Base-by-base conservation (phyloP, 495 filamentous ascomycete species). In the Talaromyces adpressus region DNA sequence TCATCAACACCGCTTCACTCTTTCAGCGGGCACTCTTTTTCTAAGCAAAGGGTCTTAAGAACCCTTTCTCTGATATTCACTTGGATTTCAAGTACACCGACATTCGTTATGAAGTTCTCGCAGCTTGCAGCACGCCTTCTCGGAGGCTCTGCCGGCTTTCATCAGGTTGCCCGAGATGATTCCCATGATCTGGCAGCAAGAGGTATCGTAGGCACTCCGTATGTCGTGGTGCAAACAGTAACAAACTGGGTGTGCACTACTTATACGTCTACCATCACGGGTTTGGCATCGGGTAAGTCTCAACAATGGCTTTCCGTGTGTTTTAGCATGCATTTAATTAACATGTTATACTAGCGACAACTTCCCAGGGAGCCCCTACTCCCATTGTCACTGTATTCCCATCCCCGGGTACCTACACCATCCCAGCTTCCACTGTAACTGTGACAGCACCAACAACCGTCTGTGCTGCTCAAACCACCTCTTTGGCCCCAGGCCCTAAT, bases 221-320 rank as follows among this genome's bases (percentile, higher is more conserved):
- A 30, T 36, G 18, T 18, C 27, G 18, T 57, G 25, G 54, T 57
- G 22, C 25, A 30, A 14, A 57, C 54, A 12, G 30, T 57, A 4
- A 57, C 54, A 30, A 57, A 57, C 54, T 57, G 54, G 54, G 54
- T 57, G 54, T 57, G 54, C 30, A 57, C 54, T 12, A 57, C 54
- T 29, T 57, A 57, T 34, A 57, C 54, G 5, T 29, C 54, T 34
- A 57, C 54, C 4, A 53, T 53, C 9, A 53, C 49, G 49, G 49
- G 49, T 25, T 23, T 57, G 27, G 54, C 14, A 32, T 22, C 54
- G 9, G 18, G 54, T 57, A 57, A 34, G 54, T 57, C 54, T 30
- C 25, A 30, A 32, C 16, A 16, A 57, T 57, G 18, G 30, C 27
- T 20, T 34, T 12, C 25, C 27, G n/a, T 20, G 20, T 53, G 32